Evolutionary conservation across 75 land plant species (phyloP), one percentile per base, ranked within the genome.

Genomic region (Pseudotsuga menziesii): DNA sequence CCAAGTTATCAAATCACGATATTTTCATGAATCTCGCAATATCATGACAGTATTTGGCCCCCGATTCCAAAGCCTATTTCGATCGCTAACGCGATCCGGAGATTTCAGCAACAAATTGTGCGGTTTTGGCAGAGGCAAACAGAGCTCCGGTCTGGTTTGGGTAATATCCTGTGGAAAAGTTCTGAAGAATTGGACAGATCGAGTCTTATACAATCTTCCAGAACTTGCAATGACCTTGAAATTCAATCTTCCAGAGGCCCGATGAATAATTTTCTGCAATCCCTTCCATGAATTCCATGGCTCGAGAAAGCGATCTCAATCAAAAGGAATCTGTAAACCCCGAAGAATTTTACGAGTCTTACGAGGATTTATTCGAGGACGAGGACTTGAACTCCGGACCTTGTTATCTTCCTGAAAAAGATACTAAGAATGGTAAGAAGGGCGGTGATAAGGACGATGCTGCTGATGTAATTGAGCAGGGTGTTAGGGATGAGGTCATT

Each of bases 391-490:
- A 11, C 4, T 69, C 8, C 48, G 72, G 72, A 3, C 72, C 72
- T 69, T 69, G 72, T 69, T 69, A 69, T 69, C 72, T 69, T 16
- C 72, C 72, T 23, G 72, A 69, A 3, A 69, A 69, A 69, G 35
- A 17, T 11, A 19, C 39, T 4, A 44, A 19, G 8, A 20, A 11
- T 2, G 7, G 20, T 15, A 69, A 69, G 20, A 20, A n/a, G 36
- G 48, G 25, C 52, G 17, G 22, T 58, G 60, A 58, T 19, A 58
- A n/a, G 19, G 22, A 5, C 4, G 60, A 2, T 58, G 60, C 60
- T 58, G 22, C 22, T 58, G 22, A 5, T 58, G n/a, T n/a, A 17
- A 41, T 39, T n/a, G 72, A 41, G 1, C 36, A 41, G 5, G 72
- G 41, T 7, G n/a, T 5, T 64, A 32, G 69, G 32, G 41, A 25